phyloP scores from a whole-genome alignment of 768 basidiomycete species.

The Trametopsis cervina region DNA sequence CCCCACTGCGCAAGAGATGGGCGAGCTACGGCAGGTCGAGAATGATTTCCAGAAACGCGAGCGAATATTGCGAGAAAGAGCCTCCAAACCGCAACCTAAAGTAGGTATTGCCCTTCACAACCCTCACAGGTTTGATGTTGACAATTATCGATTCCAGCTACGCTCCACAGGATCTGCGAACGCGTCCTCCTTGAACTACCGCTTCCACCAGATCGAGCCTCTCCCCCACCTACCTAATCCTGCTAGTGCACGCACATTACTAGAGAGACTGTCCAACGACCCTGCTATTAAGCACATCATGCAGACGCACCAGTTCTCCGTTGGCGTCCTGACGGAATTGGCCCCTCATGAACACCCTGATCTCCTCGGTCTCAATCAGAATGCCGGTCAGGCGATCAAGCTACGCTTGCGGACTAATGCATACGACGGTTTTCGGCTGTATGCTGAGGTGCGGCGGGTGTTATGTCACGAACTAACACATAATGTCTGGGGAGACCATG shows the following conservation, averaged over 20 bases:
- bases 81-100: constrained; percentile 2
- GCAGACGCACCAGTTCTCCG: constrained; percentile 60
- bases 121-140: background rate
- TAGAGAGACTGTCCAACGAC: constrained; percentile 58
- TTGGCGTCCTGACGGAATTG: constrained; percentile 67
- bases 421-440: constrained; percentile 68
- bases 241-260: constrained; percentile 42
- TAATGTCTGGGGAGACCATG: constrained; percentile 68
- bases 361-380: constrained; percentile 62
- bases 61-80: constrained; percentile 29
- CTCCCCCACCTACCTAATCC: constrained; percentile 62
- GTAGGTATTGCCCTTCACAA: background rate
- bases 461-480: constrained; percentile 76
- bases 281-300: constrained; percentile 66
- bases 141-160: constrained; percentile 28
- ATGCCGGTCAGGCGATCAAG: constrained; percentile 56
- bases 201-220: constrained; percentile 60
- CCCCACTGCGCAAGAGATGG: constrained; percentile 51
- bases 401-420: constrained; percentile 61
- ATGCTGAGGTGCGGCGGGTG: constrained; percentile 56
- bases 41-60: constrained; percentile 50
- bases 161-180: constrained; percentile 45
- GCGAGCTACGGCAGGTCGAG: constrained; percentile 47
- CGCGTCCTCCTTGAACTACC: constrained; percentile 35
- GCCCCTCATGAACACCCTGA: constrained; percentile 71